These are phyloP conservation scores for Amborella trichopoda DNA, from an alignment of 164 flowering plant species.

Conservation along the genomic window DNA sequence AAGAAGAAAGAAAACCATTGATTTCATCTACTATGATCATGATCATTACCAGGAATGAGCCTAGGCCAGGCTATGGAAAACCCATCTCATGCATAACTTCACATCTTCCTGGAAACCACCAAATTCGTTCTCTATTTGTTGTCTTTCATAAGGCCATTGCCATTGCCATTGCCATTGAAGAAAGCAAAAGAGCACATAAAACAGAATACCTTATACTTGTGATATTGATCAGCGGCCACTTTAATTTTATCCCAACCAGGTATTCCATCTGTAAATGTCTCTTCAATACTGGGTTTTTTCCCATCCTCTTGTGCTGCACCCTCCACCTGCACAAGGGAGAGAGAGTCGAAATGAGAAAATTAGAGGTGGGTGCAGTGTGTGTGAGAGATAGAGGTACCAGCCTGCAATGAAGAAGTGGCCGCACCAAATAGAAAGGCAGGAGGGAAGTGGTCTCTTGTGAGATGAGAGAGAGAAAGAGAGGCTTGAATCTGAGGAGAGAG, in stretches of 20 bases:
- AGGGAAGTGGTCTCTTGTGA: neutral
- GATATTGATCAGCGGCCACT: slow-evolving; percentile 39
- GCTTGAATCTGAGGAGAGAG: neutral
- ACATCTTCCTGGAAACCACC: no score
- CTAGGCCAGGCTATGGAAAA: no score
- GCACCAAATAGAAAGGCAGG: neutral
- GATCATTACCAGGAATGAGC: no score
- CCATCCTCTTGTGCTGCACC: slow-evolving; percentile 10
- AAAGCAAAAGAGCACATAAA: neutral
- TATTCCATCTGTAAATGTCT: slow-evolving; percentile 3
- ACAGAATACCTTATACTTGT: slow-evolving; percentile 54
- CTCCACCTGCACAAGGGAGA: slow-evolving; percentile 1
- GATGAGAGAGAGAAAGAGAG: neutral
- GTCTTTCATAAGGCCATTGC: no score
- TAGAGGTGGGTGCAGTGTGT: no score
- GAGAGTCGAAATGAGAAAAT: neutral
- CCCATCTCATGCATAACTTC: no score
- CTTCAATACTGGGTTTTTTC: slow-evolving; percentile 7
- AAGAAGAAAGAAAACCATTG: no score
- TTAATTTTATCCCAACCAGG: slow-evolving; percentile 21
- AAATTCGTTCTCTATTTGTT: no score
- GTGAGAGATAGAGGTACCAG: neutral
- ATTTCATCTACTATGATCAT: no score
- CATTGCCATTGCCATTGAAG: no score
- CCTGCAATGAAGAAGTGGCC: neutral